A percentile compares a stretch with the other conserved stretches of the same genome.
These are phyloP conservation scores for Starmerella vaccinii DNA, from an alignment of 805 yeast species.

Conservation along the genomic window DNA sequence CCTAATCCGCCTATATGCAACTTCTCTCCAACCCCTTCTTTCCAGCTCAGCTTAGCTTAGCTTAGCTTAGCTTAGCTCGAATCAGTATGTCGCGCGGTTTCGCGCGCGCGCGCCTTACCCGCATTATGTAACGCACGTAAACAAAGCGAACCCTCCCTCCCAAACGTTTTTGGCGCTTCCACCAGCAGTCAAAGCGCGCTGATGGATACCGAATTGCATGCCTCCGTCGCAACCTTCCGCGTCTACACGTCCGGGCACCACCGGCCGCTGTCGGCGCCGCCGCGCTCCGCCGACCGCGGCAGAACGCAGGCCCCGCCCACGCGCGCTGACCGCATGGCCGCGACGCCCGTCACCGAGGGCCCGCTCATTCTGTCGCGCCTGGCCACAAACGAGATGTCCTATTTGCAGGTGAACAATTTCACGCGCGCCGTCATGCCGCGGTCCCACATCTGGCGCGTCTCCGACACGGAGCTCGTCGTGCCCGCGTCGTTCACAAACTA, in stretches of 20 bases:
- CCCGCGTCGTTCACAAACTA: slow-evolving; percentile 23
- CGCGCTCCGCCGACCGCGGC: background rate
- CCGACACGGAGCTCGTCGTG: slow-evolving; percentile 18
- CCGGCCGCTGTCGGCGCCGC: background rate
- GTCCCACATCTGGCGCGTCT: slow-evolving; percentile 24
- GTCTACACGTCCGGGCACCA: slow-evolving; percentile 13
- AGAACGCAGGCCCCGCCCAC: slow-evolving; percentile 11
- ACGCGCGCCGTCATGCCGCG: slow-evolving; percentile 25
- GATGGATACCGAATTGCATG: slow-evolving; percentile 17
- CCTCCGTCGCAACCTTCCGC: slow-evolving; percentile 20
- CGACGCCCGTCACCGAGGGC: slow-evolving; percentile 23
- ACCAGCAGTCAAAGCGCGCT: background rate
- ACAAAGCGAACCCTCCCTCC: background rate
- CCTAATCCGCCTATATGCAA: background rate
- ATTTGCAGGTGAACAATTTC: slow-evolving; percentile 23
- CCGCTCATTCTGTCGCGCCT: slow-evolving; percentile 20
- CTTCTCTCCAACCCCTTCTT: no score
- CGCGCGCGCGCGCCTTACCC: background rate
- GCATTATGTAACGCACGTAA: background rate
- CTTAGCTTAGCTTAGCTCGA: background rate
- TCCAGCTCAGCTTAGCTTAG: no score
- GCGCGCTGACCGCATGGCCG: slow-evolving; percentile 17
- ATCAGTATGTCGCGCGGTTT: background rate
- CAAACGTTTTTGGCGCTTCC: background rate
- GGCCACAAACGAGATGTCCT: slow-evolving; percentile 24